A percentile compares a stretch with the other conserved stretches of the same genome.
phyloP scores from a whole-genome alignment of 805 yeast genomes.

The Kodamaea restingae region DNA sequence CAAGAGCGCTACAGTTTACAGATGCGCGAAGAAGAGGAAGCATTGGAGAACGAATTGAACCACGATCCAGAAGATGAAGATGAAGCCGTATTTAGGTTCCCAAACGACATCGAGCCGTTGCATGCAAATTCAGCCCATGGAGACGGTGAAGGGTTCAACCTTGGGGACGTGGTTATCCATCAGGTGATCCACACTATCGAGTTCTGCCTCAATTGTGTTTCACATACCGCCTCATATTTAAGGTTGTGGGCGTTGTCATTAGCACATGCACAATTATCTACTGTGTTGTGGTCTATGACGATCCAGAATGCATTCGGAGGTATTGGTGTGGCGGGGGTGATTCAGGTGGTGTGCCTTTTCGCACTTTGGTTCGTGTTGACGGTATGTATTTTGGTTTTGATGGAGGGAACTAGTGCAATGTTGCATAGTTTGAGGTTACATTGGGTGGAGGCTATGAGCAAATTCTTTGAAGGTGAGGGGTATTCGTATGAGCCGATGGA shows the following conservation, averaged over 20 bases:
- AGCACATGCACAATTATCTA: constrained; percentile 93
- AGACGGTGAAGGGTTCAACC: constrained; percentile 57
- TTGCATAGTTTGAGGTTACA: constrained; percentile 96
- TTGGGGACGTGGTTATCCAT: constrained; percentile 94
- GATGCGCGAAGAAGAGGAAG: constrained; percentile 40
- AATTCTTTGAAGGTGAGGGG: constrained; percentile 97
- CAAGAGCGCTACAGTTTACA: constrained; percentile 27
- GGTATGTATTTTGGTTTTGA: constrained; percentile 82
- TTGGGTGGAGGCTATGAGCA: constrained; percentile 99
- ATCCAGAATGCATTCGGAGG: constrained; percentile 69
- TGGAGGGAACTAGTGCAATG: constrained; percentile 99
- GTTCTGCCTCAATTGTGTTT: constrained; percentile 93
- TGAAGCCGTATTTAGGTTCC: constrained; percentile 20
- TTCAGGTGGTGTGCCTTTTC: constrained; percentile 74
- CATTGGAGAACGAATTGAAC: constrained; percentile 4
- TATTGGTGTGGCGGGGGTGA: constrained; percentile 62
- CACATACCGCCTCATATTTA: constrained; percentile 96
- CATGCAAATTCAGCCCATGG: constrained; percentile 37
- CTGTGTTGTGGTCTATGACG: constrained; percentile 97
- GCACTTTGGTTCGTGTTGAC: constrained; percentile 95
- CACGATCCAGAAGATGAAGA: constrained; percentile 4
- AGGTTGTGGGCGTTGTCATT: constrained; percentile 96
- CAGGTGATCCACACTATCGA: constrained; percentile 97
- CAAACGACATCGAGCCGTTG: constrained; percentile 36
- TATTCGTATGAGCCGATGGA: constrained; percentile 84